Conservation (phyloP, 1,284 basidiomycete species). For the Coniferiporia sulphurascens region DNA sequence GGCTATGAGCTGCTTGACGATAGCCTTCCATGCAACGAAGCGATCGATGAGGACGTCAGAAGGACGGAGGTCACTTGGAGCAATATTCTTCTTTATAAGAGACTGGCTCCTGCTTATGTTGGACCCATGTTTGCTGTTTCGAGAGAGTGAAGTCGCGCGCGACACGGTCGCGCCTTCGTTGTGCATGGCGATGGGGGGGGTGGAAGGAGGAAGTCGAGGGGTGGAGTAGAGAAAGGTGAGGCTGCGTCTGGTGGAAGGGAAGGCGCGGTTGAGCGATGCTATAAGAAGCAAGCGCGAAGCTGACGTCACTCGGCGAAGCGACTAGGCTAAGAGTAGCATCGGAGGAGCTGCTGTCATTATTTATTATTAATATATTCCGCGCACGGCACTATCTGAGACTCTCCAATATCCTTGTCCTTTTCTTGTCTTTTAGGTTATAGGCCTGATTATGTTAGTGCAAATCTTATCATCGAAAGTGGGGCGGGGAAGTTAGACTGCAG, state of each 20-base stretch:
- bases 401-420: too few species aligned
- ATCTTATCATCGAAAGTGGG: too few species aligned
- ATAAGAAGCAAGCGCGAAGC: not conserved
- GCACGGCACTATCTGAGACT: too few species aligned
- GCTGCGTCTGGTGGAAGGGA: not conserved
- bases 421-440: too few species aligned
- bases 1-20: constrained; percentile 91
- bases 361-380: too few species aligned
- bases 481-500: too few species aligned
- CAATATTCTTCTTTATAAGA: constrained; percentile 87
- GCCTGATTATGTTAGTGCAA: too few species aligned
- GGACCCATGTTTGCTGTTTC: constrained; percentile 58
- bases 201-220: not conserved
- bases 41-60: constrained; percentile 97
- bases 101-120: constrained; percentile 73
- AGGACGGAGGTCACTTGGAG: constrained; percentile 86
- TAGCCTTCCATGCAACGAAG: constrained; percentile 89
- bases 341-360: too few species aligned
- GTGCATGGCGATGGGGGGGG: constrained; percentile 28
- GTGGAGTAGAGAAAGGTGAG: not conserved
- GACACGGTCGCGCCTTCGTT: constrained; percentile 51
- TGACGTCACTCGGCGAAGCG: constrained; percentile 1
- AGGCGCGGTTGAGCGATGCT: not conserved
- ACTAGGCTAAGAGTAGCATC: not conserved
- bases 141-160: constrained; percentile 65